phyloP scores from a whole-genome alignment of 108 stramenopile genomes.

The Fistulifera pelliculosa region DNA sequence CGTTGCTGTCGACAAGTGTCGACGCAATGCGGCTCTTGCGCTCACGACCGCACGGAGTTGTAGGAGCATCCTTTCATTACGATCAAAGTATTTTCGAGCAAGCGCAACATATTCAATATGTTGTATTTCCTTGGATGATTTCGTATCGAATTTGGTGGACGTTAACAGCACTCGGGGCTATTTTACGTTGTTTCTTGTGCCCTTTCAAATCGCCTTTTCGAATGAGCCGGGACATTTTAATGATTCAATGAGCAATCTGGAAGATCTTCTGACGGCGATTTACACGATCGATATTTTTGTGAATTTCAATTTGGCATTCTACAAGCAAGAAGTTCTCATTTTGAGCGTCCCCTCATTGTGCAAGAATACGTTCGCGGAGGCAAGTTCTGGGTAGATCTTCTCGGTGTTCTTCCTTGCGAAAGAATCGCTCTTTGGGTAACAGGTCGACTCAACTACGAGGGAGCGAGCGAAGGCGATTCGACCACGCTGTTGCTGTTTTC shows the following conservation, averaged over 20 bases:
- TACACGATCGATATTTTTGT: constrained; percentile 26
- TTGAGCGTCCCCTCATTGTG: constrained; percentile 16
- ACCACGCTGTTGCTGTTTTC: neutral
- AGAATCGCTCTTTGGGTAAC: constrained; percentile 19
- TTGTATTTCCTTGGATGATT: constrained; percentile 14
- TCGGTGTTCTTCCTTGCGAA: constrained; percentile 53
- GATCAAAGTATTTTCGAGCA: too few relatives aligned
- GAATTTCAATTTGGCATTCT: constrained; percentile 29
- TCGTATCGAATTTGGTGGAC: constrained; percentile 28
- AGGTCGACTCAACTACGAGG: constrained; percentile 17
- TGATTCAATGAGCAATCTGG: constrained; percentile 3
- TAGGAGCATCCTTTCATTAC: too few relatives aligned
- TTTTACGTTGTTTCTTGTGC: constrained; percentile 26
- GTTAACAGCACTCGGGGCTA: constrained; percentile 22
- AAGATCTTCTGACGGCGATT: constrained; percentile 11
- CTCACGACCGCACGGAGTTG: too few relatives aligned
- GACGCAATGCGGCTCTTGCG: too few relatives aligned
- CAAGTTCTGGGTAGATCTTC: constrained; percentile 49
- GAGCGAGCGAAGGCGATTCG: too few relatives aligned
- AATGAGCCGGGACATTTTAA: constrained; percentile 4
- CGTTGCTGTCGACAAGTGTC: too few relatives aligned
- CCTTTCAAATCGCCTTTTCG: constrained; percentile 32
- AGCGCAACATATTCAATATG: too few relatives aligned
- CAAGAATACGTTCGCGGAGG: constrained; percentile 8
- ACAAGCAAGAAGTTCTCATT: constrained; percentile 20